Evolutionary conservation across 2,329 filamentous ascomycete genomes (phyloP), one percentile per base, ranked within the genome.

Genomic region (Calonectria crousiana): DNA sequence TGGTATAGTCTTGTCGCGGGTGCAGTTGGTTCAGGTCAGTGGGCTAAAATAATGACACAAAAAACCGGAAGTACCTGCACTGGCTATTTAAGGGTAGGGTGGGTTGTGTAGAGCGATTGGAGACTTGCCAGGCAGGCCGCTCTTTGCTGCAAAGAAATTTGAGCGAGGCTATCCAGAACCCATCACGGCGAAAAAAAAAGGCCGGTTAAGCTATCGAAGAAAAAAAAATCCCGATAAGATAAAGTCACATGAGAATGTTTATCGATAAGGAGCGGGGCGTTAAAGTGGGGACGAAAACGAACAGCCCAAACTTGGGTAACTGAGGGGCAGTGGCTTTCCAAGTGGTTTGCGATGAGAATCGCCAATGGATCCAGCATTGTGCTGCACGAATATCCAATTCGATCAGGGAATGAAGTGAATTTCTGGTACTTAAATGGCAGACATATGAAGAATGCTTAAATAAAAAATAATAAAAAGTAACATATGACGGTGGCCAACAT

Each of bases 211-310:
- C 72, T 73, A 73, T 73, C 69, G 51, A 41, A 52, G 51, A 69
- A 76, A 78, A 80, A 83, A 84, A 83, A 80, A 74, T 75, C 66
- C 70, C 72, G 78, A 81, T 81, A 80, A 79, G 74, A 56, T 13
- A 20, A 70, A 26, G 71, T 78, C 78, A 81, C 78, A 79, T 79
- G 78, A 75, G 71, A 51, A 34, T 28, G 4, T 8, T 77, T 80
- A 80, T 80, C 78, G 81, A 83, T 82, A 81, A 41, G 76, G 28
- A 72, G 67, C 75, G 66, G 58, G 69, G 67, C 67, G 64, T 4
- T 36, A 18, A 44, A 49, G 64, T 52, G 32, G 34, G 51, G 47
- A 56, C 11, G 44, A 28, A 32, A 66, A 20, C 36, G 23, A 60
- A 23, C 23, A 28, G 14, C 6, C 34, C 34, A 67, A 68, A 64